Percentiles rank a stretch among this genome's conserved stretches.
Evolutionary conservation across 306 rosid genomes (phyloP).

Genomic region (Boehmeria nivea): DNA sequence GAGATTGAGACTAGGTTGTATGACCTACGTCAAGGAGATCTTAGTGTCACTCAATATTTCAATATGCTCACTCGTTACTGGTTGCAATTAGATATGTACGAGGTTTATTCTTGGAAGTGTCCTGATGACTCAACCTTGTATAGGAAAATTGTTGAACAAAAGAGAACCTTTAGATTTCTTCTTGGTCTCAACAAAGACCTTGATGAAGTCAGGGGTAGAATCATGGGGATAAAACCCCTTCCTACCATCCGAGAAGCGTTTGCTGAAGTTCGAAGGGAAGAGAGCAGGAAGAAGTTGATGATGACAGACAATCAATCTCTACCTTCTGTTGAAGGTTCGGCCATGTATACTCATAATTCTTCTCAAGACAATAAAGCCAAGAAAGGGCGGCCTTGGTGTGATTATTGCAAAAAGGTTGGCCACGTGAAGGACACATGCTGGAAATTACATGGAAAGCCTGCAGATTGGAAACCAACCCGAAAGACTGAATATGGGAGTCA

Average conservation of each 20-base stretch:
- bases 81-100: background rate
- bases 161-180: background rate
- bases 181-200: background rate
- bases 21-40: no score
- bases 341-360: background rate
- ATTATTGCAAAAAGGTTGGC: background rate
- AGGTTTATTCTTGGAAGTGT: background rate
- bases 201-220: background rate
- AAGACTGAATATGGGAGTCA: background rate
- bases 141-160: background rate
- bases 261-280: background rate
- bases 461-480: background rate
- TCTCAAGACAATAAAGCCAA: background rate
- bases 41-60: background rate
- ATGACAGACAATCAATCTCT: background rate
- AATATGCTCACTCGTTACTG: background rate
- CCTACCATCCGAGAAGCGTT: background rate
- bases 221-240: background rate
- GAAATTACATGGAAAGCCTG: background rate
- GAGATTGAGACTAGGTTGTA: no score
- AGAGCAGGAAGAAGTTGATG: background rate
- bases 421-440: background rate
- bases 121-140: background rate
- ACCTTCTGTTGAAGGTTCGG: background rate
- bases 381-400: background rate